Percentiles rank a stretch among this genome's conserved stretches.
Evolutionary conservation across 768 basidiomycete genomes (phyloP).

Genomic region (Leccinum obscurum): DNA sequence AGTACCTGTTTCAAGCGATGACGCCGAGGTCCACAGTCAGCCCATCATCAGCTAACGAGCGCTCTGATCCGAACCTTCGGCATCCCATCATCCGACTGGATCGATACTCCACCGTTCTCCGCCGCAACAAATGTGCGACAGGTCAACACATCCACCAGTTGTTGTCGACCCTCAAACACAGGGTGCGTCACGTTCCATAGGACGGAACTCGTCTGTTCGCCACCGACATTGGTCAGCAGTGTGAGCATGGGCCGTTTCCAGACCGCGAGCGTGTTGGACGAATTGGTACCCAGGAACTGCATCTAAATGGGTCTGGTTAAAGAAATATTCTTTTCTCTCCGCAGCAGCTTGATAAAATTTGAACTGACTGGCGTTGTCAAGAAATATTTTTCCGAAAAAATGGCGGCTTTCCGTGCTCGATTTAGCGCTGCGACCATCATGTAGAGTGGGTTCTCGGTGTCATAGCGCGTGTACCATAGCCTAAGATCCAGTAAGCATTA

Average conservation of each 20-base stretch:
- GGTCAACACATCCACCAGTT: conserved; percentile 53
- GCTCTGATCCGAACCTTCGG: conserved; percentile 39
- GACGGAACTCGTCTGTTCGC: conserved; percentile 30
- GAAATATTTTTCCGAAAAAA: conserved; percentile 42
- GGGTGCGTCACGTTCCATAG: conserved; percentile 46
- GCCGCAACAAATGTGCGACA: conserved; percentile 42
- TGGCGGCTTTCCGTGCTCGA: conserved; percentile 51
- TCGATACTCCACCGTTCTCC: conserved; percentile 41
- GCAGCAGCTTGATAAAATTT: neutral
- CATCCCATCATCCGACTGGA: conserved; percentile 42
- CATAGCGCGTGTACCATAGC: conserved; percentile 61
- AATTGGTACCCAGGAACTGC: conserved; percentile 42
- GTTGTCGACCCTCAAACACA: conserved; percentile 41
- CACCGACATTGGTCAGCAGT: conserved; percentile 56
- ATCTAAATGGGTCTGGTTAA: conserved; percentile 35
- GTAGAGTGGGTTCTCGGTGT: conserved; percentile 49
- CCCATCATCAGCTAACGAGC: neutral
- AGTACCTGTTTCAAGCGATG: conserved; percentile 30
- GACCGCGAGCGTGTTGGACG: conserved; percentile 43
- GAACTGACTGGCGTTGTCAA: conserved; percentile 45
- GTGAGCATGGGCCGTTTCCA: conserved; percentile 58
- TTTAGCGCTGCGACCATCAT: conserved; percentile 50
- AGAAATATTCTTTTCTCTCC: neutral
- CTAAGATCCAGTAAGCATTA: conserved; percentile 32
- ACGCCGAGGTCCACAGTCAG: neutral